phyloP scores from a whole-genome alignment of 148 eudicot genomes.

The Chenopodium berlandieri region DNA sequence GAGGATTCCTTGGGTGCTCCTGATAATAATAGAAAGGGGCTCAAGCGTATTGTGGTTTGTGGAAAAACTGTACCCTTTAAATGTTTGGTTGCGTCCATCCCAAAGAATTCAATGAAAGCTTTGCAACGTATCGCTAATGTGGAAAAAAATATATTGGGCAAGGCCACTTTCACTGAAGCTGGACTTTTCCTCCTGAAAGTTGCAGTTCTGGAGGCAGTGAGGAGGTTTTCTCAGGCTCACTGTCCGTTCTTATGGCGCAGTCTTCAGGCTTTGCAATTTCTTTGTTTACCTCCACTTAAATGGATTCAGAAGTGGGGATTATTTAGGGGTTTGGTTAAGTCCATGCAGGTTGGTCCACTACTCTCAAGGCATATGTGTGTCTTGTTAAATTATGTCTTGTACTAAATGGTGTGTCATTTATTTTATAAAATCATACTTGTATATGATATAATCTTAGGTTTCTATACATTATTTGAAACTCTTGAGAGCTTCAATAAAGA shows the following conservation, averaged over 20 bases:
- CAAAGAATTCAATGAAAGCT: constrained; percentile 44
- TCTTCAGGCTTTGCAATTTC: constrained; percentile 55
- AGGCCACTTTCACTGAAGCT: constrained; percentile 36
- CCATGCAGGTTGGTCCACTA: constrained; percentile 50
- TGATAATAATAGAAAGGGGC: constrained; percentile 28
- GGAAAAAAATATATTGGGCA: constrained; percentile 35
- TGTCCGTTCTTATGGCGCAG: constrained; percentile 53
- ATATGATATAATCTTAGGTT: neutral
- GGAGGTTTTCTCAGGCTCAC: constrained; percentile 51
- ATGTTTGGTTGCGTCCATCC: constrained; percentile 39
- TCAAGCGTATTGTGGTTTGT: constrained; percentile 22
- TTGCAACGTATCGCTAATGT: constrained; percentile 34
- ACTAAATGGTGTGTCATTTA: neutral
- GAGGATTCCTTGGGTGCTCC: constrained; percentile 31
- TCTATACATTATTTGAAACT: neutral
- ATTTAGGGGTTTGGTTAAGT: constrained; percentile 36
- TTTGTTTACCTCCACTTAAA: constrained; percentile 54
- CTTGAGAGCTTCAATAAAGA: neutral
- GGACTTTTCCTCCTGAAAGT: constrained; percentile 48
- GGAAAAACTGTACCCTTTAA: constrained; percentile 27
- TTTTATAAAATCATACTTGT: neutral
- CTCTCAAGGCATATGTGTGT: neutral
- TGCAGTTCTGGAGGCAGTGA: constrained; percentile 48
- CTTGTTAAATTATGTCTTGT: neutral
- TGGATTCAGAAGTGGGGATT: constrained; percentile 57